A percentile compares a stretch with the other conserved stretches of the same genome.
Conservation (phyloP, 2,329 filamentous ascomycete species). For the Apiospora sp. region DNA sequence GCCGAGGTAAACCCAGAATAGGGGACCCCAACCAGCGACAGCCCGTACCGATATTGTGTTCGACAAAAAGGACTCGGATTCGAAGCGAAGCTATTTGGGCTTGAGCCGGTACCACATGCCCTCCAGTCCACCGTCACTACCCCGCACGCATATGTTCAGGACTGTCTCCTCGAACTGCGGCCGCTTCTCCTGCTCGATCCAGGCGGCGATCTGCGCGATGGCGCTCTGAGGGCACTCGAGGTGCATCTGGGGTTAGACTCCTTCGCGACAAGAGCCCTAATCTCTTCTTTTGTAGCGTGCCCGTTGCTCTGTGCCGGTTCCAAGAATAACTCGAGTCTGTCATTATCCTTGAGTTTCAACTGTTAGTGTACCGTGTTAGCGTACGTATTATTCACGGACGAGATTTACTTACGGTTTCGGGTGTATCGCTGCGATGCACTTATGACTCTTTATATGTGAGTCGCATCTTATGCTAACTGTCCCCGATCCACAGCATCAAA, state of each 20-base stretch:
- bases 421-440: neutral
- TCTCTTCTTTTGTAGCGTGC: neutral
- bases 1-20: too few relatives aligned
- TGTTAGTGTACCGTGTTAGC: neutral
- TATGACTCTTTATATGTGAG: neutral
- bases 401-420: neutral
- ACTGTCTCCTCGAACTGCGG: neutral
- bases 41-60: too few relatives aligned
- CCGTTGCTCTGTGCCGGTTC: neutral
- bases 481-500: neutral
- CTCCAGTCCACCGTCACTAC: neutral
- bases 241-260: neutral
- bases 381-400: neutral
- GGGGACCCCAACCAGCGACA: too few relatives aligned
- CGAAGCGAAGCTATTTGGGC: neutral
- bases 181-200: constrained; percentile 16
- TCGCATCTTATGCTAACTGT: neutral
- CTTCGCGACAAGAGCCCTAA: neutral
- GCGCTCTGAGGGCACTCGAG: constrained; percentile 14
- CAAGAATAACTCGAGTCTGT: neutral
- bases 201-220: neutral
- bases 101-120: constrained; percentile 5
- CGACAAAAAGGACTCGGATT: too few relatives aligned
- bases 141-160: neutral
- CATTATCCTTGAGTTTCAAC: neutral